These are phyloP conservation scores for Wallacemonas rigidus DNA, from an alignment of 208 protist genomes.

Conservation along the genomic window DNA sequence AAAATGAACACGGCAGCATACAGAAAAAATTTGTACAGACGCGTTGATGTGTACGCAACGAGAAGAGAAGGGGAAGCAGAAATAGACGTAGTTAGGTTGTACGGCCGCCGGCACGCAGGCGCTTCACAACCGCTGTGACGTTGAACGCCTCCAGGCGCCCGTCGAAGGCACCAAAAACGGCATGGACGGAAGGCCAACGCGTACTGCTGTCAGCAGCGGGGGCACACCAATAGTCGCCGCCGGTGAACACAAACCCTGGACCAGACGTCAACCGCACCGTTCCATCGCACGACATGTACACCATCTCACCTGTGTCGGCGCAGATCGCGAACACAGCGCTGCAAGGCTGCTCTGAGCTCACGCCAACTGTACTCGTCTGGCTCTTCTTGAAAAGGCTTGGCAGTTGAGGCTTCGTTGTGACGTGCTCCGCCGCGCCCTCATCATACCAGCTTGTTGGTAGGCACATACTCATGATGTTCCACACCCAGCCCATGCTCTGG, in stretches of 20 bases:
- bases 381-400: slow-evolving; percentile 13
- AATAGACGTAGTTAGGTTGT: neutral
- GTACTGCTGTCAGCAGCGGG: slow-evolving; percentile 7
- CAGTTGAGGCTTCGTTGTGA: neutral
- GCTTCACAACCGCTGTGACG: slow-evolving; percentile 20
- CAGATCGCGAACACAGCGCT: neutral
- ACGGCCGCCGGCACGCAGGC: slow-evolving; percentile 1
- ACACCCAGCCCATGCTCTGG: slow-evolving; percentile 28
- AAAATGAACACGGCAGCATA: neutral
- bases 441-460: neutral
- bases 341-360: neutral
- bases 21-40: neutral
- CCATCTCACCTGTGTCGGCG: neutral
- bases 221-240: slow-evolving; percentile 18
- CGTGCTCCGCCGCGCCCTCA: neutral
- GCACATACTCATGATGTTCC: slow-evolving; percentile 18
- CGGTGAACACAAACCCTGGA: slow-evolving; percentile 10
- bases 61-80: neutral
- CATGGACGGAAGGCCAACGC: slow-evolving; percentile 12
- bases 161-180: slow-evolving; percentile 39
- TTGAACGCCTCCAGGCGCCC: slow-evolving; percentile 44
- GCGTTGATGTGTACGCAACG: neutral
- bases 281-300: slow-evolving; percentile 9
- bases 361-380: neutral
- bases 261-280: neutral